Conservation (phyloP, 306 rosid species). For the Inga laurina region DNA sequence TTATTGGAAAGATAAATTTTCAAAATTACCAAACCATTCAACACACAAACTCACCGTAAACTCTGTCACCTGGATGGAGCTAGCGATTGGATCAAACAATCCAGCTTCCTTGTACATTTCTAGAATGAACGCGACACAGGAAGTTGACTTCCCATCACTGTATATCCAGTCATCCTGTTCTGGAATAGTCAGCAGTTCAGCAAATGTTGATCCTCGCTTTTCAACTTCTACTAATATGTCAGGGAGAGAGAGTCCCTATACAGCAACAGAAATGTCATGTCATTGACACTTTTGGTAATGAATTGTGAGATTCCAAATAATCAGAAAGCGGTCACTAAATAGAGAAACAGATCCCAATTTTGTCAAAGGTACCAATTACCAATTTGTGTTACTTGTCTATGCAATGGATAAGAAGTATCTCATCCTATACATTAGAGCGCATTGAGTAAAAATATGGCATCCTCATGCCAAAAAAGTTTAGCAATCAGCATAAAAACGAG, state of each 20-base stretch:
- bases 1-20: neutral
- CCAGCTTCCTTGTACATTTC: slow-evolving; percentile 96
- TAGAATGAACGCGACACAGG: slow-evolving; percentile 85
- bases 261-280: slow-evolving; percentile 33
- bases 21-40: slow-evolving; percentile 2
- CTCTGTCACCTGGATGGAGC: slow-evolving; percentile 91
- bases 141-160: slow-evolving; percentile 89
- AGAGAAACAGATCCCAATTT: slow-evolving; percentile 8
- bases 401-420: slow-evolving; percentile 27
- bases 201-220: slow-evolving; percentile 85
- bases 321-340: slow-evolving; percentile 3
- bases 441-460: neutral
- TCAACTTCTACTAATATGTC: slow-evolving; percentile 84
- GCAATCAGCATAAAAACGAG: slow-evolving; percentile 7
- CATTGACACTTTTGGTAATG: slow-evolving; percentile 14
- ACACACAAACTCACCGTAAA: slow-evolving; percentile 77
- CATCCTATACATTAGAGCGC: slow-evolving; percentile 10
- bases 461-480: slow-evolving; percentile 15
- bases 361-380: neutral
- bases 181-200: slow-evolving; percentile 77
- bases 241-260: slow-evolving; percentile 79
- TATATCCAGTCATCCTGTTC: slow-evolving; percentile 95
- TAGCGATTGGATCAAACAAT: slow-evolving; percentile 76
- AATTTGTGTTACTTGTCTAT: slow-evolving; percentile 11
- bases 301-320: neutral